A percentile compares a stretch with the other conserved stretches of the same genome.
phyloP scores from a whole-genome alignment of 116 monocot genomes.

The Cymodocea nodosa region DNA sequence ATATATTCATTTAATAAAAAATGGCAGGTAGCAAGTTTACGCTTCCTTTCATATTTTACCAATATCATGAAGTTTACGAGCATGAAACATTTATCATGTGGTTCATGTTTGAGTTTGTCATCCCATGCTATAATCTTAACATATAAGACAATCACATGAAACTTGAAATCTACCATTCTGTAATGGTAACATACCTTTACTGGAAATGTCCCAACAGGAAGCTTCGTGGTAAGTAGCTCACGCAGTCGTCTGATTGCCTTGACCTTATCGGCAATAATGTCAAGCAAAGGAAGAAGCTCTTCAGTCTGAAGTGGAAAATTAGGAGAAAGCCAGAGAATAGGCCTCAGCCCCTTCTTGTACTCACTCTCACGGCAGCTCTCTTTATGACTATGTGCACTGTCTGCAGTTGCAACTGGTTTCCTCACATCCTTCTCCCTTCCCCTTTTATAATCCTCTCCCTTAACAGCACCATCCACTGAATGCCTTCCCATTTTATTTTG shows the following conservation, averaged over 20 bases:
- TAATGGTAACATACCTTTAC: conserved; percentile 53
- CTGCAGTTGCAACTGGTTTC: conserved; percentile 24
- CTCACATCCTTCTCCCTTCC: conserved; percentile 23
- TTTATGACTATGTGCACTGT: conserved; percentile 28
- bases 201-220: conserved; percentile 70
- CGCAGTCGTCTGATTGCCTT: conserved; percentile 70
- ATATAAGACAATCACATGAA: too few relatives aligned
- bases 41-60: too few relatives aligned
- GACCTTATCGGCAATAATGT: conserved; percentile 85
- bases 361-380: conserved; percentile 57
- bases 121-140: too few relatives aligned
- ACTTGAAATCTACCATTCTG: too few relatives aligned
- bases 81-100: too few relatives aligned
- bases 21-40: too few relatives aligned
- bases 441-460: conserved; percentile 16
- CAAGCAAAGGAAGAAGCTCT: conserved; percentile 82
- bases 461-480: conserved; percentile 28
- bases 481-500: conserved; percentile 35
- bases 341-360: conserved; percentile 84
- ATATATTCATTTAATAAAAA: too few relatives aligned
- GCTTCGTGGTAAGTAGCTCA: conserved; percentile 65
- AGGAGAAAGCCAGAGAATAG: conserved; percentile 77
- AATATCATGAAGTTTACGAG: too few relatives aligned
- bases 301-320: conserved; percentile 67
- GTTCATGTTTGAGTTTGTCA: too few relatives aligned